Conservation (phyloP, 164 flowering plant genomes). For the Malania oleifera region DNA sequence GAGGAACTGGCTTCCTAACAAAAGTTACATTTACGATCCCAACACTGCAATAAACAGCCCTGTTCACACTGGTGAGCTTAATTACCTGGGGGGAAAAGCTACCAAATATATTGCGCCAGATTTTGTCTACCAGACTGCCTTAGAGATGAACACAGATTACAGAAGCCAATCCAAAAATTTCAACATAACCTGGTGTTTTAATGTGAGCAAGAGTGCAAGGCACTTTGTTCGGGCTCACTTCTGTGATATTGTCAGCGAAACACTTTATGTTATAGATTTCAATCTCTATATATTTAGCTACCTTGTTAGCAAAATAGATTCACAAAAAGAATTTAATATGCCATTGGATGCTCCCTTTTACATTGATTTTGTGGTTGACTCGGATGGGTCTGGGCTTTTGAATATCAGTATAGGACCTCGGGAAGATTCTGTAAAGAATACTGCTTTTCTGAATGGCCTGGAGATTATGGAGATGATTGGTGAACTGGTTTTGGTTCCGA, state of each 20-base stretch:
- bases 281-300: neutral
- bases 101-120: slow-evolving; percentile 3
- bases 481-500: neutral
- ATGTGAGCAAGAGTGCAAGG: neutral
- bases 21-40: neutral
- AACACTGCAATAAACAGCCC: too few relatives aligned
- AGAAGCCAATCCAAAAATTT: neutral
- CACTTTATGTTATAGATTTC: neutral
- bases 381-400: slow-evolving; percentile 34
- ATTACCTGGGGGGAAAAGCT: neutral
- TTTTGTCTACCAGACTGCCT: slow-evolving; percentile 3
- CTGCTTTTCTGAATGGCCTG: slow-evolving; percentile 44
- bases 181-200: slow-evolving; percentile 1
- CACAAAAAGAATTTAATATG: neutral
- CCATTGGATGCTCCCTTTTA: slow-evolving; percentile 11
- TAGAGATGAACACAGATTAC: neutral
- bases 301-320: neutral
- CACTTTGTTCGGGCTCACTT: slow-evolving; percentile 14
- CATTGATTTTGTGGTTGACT: slow-evolving; percentile 29
- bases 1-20: slow-evolving; percentile 11
- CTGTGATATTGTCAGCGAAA: slow-evolving; percentile 6
- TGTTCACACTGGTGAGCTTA: neutral
- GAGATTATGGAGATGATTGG: slow-evolving; percentile 41
- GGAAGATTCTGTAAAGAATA: neutral
- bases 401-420: slow-evolving; percentile 32